phyloP scores from a whole-genome alignment of 176 grass and related monocot species.

The Miscanthus lutarioriparius region DNA sequence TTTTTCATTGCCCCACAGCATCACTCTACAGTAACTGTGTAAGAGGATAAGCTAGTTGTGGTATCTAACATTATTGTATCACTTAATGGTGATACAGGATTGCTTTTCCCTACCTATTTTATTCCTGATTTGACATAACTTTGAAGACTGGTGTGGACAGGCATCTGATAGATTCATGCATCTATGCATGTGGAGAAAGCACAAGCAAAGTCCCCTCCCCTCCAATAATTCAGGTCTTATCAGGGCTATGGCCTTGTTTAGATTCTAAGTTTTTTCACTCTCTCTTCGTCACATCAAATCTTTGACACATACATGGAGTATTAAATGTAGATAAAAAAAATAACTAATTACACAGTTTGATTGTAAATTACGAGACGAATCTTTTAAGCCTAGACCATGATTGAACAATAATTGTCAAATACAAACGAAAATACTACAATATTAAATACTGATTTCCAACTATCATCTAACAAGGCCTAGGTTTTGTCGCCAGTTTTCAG shows the following conservation, averaged over 20 bases:
- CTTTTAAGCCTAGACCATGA: too few species aligned
- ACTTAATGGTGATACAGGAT: constrained; percentile 52
- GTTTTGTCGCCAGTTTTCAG: constrained; percentile 42
- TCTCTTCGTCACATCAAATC: too few species aligned
- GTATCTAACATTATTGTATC: constrained; percentile 54
- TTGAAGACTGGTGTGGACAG: constrained; percentile 55
- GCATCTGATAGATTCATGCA: constrained; percentile 48
- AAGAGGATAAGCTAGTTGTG: constrained; percentile 48
- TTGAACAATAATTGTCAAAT: too few species aligned
- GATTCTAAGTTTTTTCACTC: too few species aligned
- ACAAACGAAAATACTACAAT: too few species aligned
- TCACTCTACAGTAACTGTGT: constrained; percentile 40
- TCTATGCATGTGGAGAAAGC: constrained; percentile 47
- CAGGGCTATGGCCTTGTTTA: too few species aligned
- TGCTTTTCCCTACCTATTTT: constrained; percentile 41
- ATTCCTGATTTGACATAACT: constrained; percentile 52
- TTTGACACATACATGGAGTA: too few species aligned
- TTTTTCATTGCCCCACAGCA: constrained; percentile 23
- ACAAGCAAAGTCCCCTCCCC: constrained; percentile 40
- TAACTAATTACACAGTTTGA: too few species aligned
- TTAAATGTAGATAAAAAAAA: too few species aligned
- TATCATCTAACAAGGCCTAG: too few species aligned
- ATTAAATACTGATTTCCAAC: too few species aligned
- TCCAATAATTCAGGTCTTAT: constrained; percentile 58
- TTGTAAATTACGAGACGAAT: too few species aligned